Percentiles rank a stretch among this genome's conserved stretches.
Conservation (phyloP, 371 early-diverging fungal species). For the Chytridium lagenaria region DNA sequence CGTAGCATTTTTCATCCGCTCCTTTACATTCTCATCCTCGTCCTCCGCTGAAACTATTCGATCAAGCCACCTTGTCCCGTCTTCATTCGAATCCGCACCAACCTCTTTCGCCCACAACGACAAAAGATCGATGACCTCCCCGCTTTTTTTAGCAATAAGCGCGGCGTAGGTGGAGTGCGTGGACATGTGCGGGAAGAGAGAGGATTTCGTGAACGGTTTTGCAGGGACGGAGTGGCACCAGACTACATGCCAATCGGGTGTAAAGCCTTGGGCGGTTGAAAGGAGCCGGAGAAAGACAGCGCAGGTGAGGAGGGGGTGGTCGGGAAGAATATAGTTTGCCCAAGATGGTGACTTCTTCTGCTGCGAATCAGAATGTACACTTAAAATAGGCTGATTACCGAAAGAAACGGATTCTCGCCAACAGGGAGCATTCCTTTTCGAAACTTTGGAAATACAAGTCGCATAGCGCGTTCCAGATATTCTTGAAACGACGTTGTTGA, state of each 20-base stretch:
- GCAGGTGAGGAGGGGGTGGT: constrained; percentile 25
- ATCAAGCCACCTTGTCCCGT: constrained; percentile 19
- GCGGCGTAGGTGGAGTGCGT: constrained; percentile 28
- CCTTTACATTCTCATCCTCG: background rate
- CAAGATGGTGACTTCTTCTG: constrained; percentile 4
- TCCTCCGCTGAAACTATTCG: background rate
- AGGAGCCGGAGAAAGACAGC: constrained; percentile 23
- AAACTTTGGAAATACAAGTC: constrained; percentile 17
- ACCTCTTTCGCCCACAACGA: constrained; percentile 11
- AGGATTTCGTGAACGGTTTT: constrained; percentile 22
- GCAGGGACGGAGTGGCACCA: constrained; percentile 28
- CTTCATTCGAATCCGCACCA: constrained; percentile 1
- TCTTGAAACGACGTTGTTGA: background rate
- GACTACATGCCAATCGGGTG: background rate
- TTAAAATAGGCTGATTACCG: background rate
- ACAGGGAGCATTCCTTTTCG: constrained; percentile 24
- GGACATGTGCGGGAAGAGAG: constrained; percentile 19
- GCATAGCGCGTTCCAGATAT: constrained; percentile 11
- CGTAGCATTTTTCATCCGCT: constrained; percentile 18
- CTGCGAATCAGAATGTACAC: background rate
- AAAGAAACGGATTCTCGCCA: constrained; percentile 13
- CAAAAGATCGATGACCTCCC: constrained; percentile 29
- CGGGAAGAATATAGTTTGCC: constrained; percentile 25
- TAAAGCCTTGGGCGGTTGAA: background rate
- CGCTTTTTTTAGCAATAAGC: constrained; percentile 2